These are phyloP conservation scores for Carex cristatella DNA, from an alignment of 176 grass and related monocot genomes.

Conservation along the genomic window DNA sequence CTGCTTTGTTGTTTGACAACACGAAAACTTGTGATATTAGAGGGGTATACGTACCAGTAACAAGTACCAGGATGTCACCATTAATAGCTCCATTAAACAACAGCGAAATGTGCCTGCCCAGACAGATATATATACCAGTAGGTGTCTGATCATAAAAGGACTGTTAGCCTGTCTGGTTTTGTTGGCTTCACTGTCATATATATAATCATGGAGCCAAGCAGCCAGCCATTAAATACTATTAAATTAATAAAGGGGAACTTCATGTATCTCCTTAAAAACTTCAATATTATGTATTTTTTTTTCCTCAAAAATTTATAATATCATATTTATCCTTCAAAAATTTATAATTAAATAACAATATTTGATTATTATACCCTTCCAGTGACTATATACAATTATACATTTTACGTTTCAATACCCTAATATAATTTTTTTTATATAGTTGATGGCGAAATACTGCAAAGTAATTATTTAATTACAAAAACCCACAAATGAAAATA, in stretches of 20 bases:
- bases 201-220: neutral
- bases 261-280: too few species aligned
- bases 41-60: neutral
- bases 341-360: too few species aligned
- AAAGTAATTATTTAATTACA: too few species aligned
- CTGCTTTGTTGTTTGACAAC: neutral
- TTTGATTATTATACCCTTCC: too few species aligned
- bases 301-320: too few species aligned
- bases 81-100: conserved; percentile 8
- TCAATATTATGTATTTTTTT: too few species aligned
- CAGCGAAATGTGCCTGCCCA: neutral
- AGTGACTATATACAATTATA: too few species aligned
- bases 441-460: too few species aligned
- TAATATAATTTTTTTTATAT: too few species aligned
- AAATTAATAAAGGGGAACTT: neutral
- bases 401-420: too few species aligned
- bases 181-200: neutral
- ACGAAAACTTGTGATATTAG: neutral
- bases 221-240: neutral
- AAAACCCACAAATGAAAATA: too few species aligned
- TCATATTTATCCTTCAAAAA: too few species aligned
- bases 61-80: neutral
- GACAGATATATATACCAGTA: neutral
- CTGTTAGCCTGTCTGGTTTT: conserved; percentile 1
- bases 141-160: conserved; percentile 12